These are phyloP conservation scores for Starmerella bombicola DNA, from an alignment of 805 yeast genomes.

Conservation along the genomic window DNA sequence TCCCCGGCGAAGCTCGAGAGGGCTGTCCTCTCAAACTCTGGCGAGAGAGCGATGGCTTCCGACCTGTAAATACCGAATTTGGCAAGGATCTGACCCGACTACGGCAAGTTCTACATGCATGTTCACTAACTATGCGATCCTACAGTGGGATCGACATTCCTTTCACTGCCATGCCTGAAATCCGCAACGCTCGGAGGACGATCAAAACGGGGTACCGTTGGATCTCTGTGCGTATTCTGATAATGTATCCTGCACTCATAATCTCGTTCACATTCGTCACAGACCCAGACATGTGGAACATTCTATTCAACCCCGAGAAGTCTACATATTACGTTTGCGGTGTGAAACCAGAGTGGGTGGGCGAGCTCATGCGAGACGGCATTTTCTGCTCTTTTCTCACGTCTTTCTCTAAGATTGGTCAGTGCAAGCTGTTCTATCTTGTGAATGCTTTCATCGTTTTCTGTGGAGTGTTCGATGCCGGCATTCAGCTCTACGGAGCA, in stretches of 20 bases:
- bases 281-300: slow-evolving; percentile 3
- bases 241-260: slow-evolving; percentile 8
- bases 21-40: slow-evolving; percentile 1
- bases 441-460: slow-evolving; percentile 12
- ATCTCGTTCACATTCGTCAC: slow-evolving; percentile 13
- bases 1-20: slow-evolving; percentile 1
- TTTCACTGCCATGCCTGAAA: slow-evolving; percentile 17
- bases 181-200: slow-evolving; percentile 20
- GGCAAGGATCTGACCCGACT: slow-evolving; percentile 3
- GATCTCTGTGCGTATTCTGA: slow-evolving; percentile 5
- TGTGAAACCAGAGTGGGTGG: background rate
- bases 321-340: background rate
- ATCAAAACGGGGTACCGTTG: slow-evolving; percentile 9
- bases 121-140: slow-evolving; percentile 3
- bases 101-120: slow-evolving; percentile 11
- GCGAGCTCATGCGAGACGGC: slow-evolving; percentile 8
- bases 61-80: background rate
- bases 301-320: background rate
- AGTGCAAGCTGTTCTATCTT: slow-evolving; percentile 8
- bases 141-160: slow-evolving; percentile 14
- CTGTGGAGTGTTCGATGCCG: slow-evolving; percentile 10
- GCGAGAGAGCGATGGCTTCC: slow-evolving; percentile 2
- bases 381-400: slow-evolving; percentile 12
- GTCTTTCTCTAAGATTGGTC: slow-evolving; percentile 2
- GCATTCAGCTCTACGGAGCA: slow-evolving; percentile 15